Evolutionary conservation across 2,329 filamentous ascomycete species (phyloP), one percentile per base, ranked within the genome.

Genomic region (Colletotrichum godetiae): DNA sequence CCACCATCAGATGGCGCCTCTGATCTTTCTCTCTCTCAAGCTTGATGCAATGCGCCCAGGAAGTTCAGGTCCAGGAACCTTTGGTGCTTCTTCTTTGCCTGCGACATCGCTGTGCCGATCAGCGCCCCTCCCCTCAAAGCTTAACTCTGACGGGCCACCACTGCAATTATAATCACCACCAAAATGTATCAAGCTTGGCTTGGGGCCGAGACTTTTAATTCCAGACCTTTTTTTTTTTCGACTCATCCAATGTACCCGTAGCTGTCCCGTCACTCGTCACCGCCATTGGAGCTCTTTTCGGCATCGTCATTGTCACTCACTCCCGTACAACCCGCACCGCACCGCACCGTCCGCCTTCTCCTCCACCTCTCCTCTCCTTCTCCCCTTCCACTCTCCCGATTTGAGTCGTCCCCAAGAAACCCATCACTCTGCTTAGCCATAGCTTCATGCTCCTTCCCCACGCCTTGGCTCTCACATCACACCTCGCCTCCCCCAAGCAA

Each of bases 21-120:
- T 56, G 31, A 60, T 67, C 55, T 52, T 12, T 42, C 4, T 37
- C 52, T 42, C 4, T 37, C 52, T 65, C 52, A 15, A 55, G 61
- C 61, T 65, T 56, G 42, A n/a, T 46, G 42, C 19, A 46, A 46
- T 7, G 15, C 42, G 42, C 52, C 24, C 49, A n/a, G 49, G 19
- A 5, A 52, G 5, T 10, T 22, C 15, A 13, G 19, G 19, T 52
- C 31, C 31, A 33, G 31, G 31, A 33, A 33, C 31, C 31, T 6
- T 33, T 33, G 31, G 60, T 66, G 61, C 61, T 35, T 55, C 29
- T 60, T 58, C 22, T 58, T 58, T 63, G 52, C 46, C 60, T 73
- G 67, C 71, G 71, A 73, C 71, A 71, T 73, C 71, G 71, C 61
- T 72, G 71, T 53, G 71, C 62, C 71, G 71, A 72, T 73, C 67